These are phyloP conservation scores for Nicotiana sylvestris DNA, from an alignment of 257 asterid species.

Conservation along the genomic window DNA sequence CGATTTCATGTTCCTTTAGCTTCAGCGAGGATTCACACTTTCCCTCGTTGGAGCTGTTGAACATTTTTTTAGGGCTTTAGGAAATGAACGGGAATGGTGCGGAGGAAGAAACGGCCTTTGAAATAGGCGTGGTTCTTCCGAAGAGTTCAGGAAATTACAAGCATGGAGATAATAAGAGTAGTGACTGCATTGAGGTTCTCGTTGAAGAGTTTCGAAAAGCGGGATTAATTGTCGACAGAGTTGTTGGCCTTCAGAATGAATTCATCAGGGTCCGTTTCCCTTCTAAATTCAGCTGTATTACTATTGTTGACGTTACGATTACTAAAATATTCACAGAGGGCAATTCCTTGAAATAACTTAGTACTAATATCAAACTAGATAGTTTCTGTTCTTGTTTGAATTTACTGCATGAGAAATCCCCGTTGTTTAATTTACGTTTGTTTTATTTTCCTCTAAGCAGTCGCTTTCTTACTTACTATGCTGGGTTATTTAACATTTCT, in stretches of 20 bases:
- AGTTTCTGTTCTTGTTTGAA: neutral
- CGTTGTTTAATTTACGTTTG: neutral
- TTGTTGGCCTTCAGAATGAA: conserved; percentile 74
- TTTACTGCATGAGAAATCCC: neutral
- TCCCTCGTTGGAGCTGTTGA: neutral
- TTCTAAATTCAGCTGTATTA: neutral
- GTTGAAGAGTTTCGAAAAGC: conserved; percentile 48
- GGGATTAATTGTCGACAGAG: conserved; percentile 74
- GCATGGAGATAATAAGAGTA: conserved; percentile 6
- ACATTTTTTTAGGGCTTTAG: neutral
- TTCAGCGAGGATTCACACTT: conserved; percentile 1
- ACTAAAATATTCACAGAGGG: no score
- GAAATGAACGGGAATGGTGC: conserved; percentile 52
- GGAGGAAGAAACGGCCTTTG: conserved; percentile 57
- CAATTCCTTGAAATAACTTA: no score
- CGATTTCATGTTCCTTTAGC: neutral
- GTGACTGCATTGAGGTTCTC: conserved; percentile 61
- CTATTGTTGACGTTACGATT: neutral
- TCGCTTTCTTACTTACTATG: neutral
- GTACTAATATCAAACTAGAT: no score
- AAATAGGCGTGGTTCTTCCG: conserved; percentile 70
- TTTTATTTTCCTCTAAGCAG: neutral
- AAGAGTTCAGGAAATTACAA: conserved; percentile 34
- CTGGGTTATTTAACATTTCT: neutral
- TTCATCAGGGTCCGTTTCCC: conserved; percentile 55